Conservation (phyloP, 768 basidiomycete species). For the Kwoniella shandongensis region DNA sequence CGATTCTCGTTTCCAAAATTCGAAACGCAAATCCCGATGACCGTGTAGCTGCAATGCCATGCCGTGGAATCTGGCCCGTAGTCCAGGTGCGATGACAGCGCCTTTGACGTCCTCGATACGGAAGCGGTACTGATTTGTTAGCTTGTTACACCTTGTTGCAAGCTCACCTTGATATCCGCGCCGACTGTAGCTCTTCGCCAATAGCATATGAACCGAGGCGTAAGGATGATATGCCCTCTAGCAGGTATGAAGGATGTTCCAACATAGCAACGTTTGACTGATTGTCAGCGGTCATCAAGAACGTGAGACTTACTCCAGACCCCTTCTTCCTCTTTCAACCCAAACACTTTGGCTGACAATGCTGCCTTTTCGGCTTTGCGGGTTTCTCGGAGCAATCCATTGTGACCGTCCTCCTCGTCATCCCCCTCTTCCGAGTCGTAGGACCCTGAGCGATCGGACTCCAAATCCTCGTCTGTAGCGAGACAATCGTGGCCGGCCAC, state of each 20-base stretch:
- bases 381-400: conserved; percentile 8
- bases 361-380: conserved; percentile 37
- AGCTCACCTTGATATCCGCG: conserved; percentile 48
- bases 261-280: conserved; percentile 52
- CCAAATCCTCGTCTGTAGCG: conserved; percentile 36
- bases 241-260: conserved; percentile 39
- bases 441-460: conserved; percentile 4
- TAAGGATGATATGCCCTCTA: conserved; percentile 51
- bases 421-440: conserved; percentile 17
- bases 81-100: conserved; percentile 53
- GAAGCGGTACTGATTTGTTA: conserved; percentile 54
- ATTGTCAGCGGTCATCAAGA: conserved; percentile 5
- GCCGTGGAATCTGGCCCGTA: conserved; percentile 49
- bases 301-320: conserved; percentile 43
- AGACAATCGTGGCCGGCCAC: conserved; percentile 42
- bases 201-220: conserved; percentile 47
- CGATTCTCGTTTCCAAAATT: conserved; percentile 57
- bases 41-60: conserved; percentile 58
- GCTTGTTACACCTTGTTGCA: background rate
- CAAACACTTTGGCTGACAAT: conserved; percentile 44
- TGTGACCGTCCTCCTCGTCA: conserved; percentile 17
- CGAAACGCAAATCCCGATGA: conserved; percentile 58
- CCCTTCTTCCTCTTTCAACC: conserved; percentile 36
- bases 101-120: conserved; percentile 55
- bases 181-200: conserved; percentile 44